phyloP scores from a whole-genome alignment of 441 rosid species.

The Adansonia rubrostipa region DNA sequence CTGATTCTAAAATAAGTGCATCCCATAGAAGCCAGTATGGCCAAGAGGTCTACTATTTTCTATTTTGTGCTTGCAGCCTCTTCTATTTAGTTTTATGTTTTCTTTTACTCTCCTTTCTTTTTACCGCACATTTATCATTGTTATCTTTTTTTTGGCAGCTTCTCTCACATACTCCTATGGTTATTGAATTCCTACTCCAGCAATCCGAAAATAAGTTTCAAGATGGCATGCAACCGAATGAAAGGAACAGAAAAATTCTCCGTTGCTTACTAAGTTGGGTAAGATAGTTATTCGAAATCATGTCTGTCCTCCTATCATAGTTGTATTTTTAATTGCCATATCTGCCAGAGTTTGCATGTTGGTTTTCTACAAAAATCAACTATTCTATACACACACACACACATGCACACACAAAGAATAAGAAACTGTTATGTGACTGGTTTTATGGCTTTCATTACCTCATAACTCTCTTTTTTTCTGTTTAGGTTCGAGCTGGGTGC shows the following conservation, averaged over 20 bases:
- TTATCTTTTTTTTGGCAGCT: slow-evolving; percentile 49
- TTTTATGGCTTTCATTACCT: not conserved
- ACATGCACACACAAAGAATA: not conserved
- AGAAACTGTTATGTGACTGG: not conserved
- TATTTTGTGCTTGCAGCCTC: slow-evolving; percentile 9
- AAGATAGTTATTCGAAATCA: slow-evolving; percentile 38
- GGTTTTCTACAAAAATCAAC: not conserved
- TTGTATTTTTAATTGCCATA: slow-evolving; percentile 3
- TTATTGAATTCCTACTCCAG: slow-evolving; percentile 85
- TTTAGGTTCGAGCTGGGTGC: slow-evolving; percentile 93
- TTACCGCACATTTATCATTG: slow-evolving; percentile 15
- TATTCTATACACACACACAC: not conserved
- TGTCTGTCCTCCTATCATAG: not conserved
- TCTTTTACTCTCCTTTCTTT: not conserved
- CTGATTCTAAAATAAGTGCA: slow-evolving; percentile 55
- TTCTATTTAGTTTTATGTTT: not conserved
- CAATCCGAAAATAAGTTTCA: slow-evolving; percentile 74
- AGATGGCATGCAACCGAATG: slow-evolving; percentile 56
- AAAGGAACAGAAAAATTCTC: slow-evolving; percentile 75
- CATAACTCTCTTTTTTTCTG: not conserved
- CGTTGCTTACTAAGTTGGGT: slow-evolving; percentile 98
- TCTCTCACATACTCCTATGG: slow-evolving; percentile 78
- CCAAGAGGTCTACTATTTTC: slow-evolving; percentile 66
- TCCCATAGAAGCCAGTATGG: slow-evolving; percentile 68
- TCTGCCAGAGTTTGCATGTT: slow-evolving; percentile 4